Evolutionary conservation across 192 early-diverging fungal genomes (phyloP).

Genomic region (Backusella sp.): DNA sequence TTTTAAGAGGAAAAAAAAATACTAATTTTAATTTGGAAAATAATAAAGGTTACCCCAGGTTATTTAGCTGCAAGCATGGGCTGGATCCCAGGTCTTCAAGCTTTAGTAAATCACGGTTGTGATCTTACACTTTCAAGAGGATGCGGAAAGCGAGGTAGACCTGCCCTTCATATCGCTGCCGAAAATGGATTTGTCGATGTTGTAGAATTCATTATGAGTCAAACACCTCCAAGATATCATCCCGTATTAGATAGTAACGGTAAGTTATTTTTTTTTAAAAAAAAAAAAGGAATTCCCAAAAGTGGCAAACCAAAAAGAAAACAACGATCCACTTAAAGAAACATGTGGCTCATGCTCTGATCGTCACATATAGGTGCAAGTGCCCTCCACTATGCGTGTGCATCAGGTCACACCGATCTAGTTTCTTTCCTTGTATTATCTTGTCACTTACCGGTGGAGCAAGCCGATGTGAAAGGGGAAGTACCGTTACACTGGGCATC

Average conservation of each 20-base stretch:
- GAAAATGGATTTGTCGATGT: conserved; percentile 15
- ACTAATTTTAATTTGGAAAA: neutral
- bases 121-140: conserved; percentile 27
- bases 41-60: conserved; percentile 21
- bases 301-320: neutral
- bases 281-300: neutral
- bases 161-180: conserved; percentile 31
- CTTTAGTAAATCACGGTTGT: conserved; percentile 29
- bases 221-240: conserved; percentile 15
- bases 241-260: conserved; percentile 15
- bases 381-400: conserved; percentile 33
- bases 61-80: conserved; percentile 37
- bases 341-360: neutral
- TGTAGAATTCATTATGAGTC: conserved; percentile 19
- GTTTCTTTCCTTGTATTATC: conserved; percentile 18
- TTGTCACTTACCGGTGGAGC: conserved; percentile 18
- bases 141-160: conserved; percentile 17
- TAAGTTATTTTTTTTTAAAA: neutral
- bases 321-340: neutral
- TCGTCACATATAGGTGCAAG: conserved; percentile 25
- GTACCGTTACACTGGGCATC: conserved; percentile 38
- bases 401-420: conserved; percentile 27
- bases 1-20: too few relatives aligned
- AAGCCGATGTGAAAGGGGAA: conserved; percentile 29
- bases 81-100: conserved; percentile 33